phyloP scores from a whole-genome alignment of 495 filamentous ascomycete species.

The Amorphotheca resinae region DNA sequence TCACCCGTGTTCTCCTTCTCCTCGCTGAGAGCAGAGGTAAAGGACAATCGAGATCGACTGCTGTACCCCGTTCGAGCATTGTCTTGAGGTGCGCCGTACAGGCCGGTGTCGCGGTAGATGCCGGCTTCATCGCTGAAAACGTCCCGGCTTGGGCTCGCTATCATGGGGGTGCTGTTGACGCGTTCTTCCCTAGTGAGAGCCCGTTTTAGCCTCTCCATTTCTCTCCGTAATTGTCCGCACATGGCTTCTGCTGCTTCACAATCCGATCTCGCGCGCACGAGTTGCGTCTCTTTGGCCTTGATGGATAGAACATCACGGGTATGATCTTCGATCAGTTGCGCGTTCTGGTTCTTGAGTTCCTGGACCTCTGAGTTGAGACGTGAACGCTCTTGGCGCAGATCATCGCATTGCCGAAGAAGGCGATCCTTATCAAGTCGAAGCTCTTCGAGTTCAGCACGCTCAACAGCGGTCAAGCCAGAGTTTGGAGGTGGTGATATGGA shows the following conservation, averaged over 20 bases:
- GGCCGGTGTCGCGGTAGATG: slow-evolving; percentile 42
- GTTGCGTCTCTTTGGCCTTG: slow-evolving; percentile 96
- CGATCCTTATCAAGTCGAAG: slow-evolving; percentile 72
- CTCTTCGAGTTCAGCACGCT: slow-evolving; percentile 82
- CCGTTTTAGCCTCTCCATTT: slow-evolving; percentile 87
- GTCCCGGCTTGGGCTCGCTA: slow-evolving; percentile 31
- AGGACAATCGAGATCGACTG: slow-evolving; percentile 46
- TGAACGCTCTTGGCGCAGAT: slow-evolving; percentile 61
- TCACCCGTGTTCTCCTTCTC: slow-evolving; percentile 65
- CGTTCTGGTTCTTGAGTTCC: slow-evolving; percentile 89
- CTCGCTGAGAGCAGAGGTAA: slow-evolving; percentile 60
- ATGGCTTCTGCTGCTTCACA: slow-evolving; percentile 77
- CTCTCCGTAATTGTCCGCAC: slow-evolving; percentile 69
- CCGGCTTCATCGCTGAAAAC: slow-evolving; percentile 32
- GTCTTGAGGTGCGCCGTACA: slow-evolving; percentile 21
- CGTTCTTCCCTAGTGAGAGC: slow-evolving; percentile 44
- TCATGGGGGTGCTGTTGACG: slow-evolving; percentile 25
- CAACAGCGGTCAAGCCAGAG: slow-evolving; percentile 54
- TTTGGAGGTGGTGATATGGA: slow-evolving; percentile 26
- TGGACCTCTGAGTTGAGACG: slow-evolving; percentile 66
- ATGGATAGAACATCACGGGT: slow-evolving; percentile 90
- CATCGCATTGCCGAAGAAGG: slow-evolving; percentile 55
- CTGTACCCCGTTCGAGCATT: slow-evolving; percentile 13
- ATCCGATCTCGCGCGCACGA: slow-evolving; percentile 82
- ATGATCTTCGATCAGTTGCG: slow-evolving; percentile 92